These are phyloP conservation scores for Canavalia ensiformis DNA, from an alignment of 306 rosid species.

Conservation along the genomic window DNA sequence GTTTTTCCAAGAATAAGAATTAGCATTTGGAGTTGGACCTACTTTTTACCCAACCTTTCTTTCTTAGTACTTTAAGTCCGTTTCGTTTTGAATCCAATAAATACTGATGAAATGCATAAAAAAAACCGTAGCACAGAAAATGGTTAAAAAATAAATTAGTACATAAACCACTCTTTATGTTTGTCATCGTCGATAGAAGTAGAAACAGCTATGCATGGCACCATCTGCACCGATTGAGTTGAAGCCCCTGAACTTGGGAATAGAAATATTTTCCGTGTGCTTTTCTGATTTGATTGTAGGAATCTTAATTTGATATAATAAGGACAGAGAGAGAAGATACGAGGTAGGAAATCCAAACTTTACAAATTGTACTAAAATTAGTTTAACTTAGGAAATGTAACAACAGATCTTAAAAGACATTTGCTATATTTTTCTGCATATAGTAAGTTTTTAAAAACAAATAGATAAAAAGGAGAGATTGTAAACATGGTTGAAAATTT, in stretches of 20 bases:
- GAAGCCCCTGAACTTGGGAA: neutral
- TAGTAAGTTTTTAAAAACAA: no score
- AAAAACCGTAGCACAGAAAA: neutral
- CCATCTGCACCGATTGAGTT: neutral
- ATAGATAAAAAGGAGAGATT: no score
- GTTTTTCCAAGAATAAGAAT: neutral
- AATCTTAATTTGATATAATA: no score
- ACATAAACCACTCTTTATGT: neutral
- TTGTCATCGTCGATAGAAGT: neutral
- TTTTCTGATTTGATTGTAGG: no score
- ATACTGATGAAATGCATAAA: neutral
- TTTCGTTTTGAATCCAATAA: neutral
- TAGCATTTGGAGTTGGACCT: neutral
- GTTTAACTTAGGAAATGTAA: no score
- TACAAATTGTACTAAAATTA: no score
- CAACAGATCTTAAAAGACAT: no score
- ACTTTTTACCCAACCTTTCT: constrained; percentile 15
- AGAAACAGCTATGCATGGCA: neutral
- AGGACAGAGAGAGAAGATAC: no score
- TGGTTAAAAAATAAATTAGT: neutral
- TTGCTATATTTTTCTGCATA: no score
- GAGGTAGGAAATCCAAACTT: no score
- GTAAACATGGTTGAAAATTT: no score
- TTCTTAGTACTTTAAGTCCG: neutral
- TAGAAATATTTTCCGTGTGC: no score